Evolutionary conservation across 176 grass and related monocot species (phyloP), one percentile per base, ranked within the genome.

Genomic region (Raddia distichophylla): DNA sequence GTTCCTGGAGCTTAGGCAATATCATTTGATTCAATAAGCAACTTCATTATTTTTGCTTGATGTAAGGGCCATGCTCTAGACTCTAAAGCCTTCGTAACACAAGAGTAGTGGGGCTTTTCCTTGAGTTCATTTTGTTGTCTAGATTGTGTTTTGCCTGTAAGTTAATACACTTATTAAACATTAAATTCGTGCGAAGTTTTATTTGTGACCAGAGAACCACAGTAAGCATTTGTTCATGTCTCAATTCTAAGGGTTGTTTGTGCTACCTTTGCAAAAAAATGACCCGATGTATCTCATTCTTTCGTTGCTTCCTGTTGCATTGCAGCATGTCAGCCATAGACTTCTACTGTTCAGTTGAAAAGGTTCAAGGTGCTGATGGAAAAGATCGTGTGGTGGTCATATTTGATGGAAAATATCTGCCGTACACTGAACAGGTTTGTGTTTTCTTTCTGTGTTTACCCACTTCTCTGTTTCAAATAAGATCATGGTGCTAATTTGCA

Each of bases 401-500:
- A 19, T 95, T 98, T 56, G 95, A 98, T 67, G 92, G 92, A 48
- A 98, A 98, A 54, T 98, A 95, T 91, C 79, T 98, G n/a, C 93
- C 95, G 50, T 76, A 93, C 92, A 90, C 37, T 44, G 95, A 98
- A 67, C 95, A 98, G 95, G 95, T 98, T 53, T 73, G 79, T 83
- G 10, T 63, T 80, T 69, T 42, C 40, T 77, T 74, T 20, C 47
- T 15, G 19, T 10, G 34, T 61, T 65, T 8, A 19, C 19, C 37
- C 20, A 50, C 4, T 27, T 55, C 48, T 16, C 10, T 85, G 15
- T 80, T 84, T 8, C 20, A 44, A 2, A 10, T 3, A 69, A 61
- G 19, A 7, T 81, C 56, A 64, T 72, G 55, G 12, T 46, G 56
- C 27, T 35, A 44, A 5, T 46, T 69, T 9, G 8, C 11, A 18